Evolutionary conservation across 2,329 filamentous ascomycete genomes (phyloP).

Genomic region (Pseudogymnoascus sp.): DNA sequence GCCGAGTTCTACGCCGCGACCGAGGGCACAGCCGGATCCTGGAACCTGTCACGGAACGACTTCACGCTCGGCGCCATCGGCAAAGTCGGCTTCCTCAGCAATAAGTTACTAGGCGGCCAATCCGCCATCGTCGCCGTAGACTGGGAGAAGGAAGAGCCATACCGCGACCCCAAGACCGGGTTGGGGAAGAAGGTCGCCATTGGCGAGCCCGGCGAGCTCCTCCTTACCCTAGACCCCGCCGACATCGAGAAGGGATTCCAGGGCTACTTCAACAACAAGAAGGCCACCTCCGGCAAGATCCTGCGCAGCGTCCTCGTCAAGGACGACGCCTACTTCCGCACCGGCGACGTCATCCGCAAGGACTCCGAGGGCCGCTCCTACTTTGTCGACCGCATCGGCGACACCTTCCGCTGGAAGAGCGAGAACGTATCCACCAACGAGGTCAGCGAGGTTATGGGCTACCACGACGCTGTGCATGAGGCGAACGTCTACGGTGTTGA

Average conservation of each 20-base stretch:
- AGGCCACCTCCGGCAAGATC: conserved; percentile 67
- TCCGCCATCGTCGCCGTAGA: conserved; percentile 63
- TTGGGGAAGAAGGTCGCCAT: conserved; percentile 53
- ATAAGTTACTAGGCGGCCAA: conserved; percentile 43
- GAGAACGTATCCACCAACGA: conserved; percentile 80
- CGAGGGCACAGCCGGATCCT: conserved; percentile 61
- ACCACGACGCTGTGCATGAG: conserved; percentile 60
- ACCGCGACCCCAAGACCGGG: conserved; percentile 61
- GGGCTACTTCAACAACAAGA: conserved; percentile 71
- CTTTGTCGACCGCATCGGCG: conserved; percentile 75
- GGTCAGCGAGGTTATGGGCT: conserved; percentile 67
- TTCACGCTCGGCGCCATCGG: conserved; percentile 73
- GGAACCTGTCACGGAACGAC: conserved; percentile 68
- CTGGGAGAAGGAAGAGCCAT: conserved; percentile 59
- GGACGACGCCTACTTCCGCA: conserved; percentile 76
- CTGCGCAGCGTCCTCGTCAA: conserved; percentile 64
- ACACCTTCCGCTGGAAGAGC: conserved; percentile 75
- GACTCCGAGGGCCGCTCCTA: conserved; percentile 65
- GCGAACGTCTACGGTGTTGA: conserved; percentile 82
- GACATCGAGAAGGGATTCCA: conserved; percentile 63
- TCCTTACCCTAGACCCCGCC: conserved; percentile 61
- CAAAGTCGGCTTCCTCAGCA: conserved; percentile 57
- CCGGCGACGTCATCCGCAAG: conserved; percentile 72
- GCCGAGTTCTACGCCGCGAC: conserved; percentile 78
- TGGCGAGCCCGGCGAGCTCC: conserved; percentile 66